Evolutionary conservation across 768 basidiomycete genomes (phyloP).

Genomic region (Russula compacta): DNA sequence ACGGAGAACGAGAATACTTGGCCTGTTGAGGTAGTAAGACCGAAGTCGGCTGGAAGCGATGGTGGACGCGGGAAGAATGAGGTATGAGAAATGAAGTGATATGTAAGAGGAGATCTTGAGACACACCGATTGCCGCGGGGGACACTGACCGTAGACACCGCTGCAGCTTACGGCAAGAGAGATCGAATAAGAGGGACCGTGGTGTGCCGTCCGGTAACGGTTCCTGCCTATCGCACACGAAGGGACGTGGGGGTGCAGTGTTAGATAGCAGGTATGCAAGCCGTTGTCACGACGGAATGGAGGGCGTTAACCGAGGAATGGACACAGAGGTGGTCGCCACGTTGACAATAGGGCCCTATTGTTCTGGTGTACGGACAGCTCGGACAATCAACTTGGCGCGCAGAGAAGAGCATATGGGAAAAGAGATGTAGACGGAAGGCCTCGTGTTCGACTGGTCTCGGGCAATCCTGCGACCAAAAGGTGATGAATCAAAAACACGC

Average conservation of each 20-base stretch:
- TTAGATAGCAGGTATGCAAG: conserved; percentile 4
- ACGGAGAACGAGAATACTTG: conserved; percentile 36
- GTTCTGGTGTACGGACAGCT: conserved; percentile 16
- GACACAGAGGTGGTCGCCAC: conserved; percentile 14
- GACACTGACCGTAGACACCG: conserved; percentile 12
- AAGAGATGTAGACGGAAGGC: conserved; percentile 14
- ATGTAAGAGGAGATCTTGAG: neutral
- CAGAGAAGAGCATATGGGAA: conserved; percentile 19
- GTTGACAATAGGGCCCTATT: conserved; percentile 15
- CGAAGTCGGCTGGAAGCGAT: conserved; percentile 7
- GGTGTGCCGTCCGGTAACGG: conserved; percentile 14
- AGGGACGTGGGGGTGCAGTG: conserved; percentile 15
- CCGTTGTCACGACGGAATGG: conserved; percentile 13
- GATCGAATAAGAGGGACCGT: conserved; percentile 7
- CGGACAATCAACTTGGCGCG: conserved; percentile 15
- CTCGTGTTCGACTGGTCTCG: conserved; percentile 12
- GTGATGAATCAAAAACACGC: conserved; percentile 22
- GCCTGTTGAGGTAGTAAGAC: conserved; percentile 6
- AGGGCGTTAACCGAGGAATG: conserved; percentile 15
- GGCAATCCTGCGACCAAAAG: conserved; percentile 8
- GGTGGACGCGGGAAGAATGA: conserved; percentile 12
- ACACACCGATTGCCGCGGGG: conserved; percentile 16
- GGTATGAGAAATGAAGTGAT: neutral
- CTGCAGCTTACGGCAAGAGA: conserved; percentile 18
- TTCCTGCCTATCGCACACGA: conserved; percentile 17